phyloP scores from a whole-genome alignment of 2,329 filamentous ascomycete species.

The Claviceps spartinae region DNA sequence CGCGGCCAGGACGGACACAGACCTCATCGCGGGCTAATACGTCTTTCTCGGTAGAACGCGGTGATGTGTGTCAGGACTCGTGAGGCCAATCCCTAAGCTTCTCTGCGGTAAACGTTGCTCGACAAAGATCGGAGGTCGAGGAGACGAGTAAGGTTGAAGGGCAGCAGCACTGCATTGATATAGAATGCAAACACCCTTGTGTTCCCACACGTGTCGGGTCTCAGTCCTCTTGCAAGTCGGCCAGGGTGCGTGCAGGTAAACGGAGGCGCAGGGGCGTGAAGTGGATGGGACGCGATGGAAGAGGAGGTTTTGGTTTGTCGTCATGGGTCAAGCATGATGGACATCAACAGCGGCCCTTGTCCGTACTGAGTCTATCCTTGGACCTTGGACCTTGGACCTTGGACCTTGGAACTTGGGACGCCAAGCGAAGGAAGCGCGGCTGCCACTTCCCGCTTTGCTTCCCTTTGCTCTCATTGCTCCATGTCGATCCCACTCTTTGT shows the following conservation, averaged over 20 bases:
- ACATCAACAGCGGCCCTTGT: too few species aligned
- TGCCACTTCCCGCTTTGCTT: too few species aligned
- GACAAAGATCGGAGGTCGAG: background rate
- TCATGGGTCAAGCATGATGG: background rate
- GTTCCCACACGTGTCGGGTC: background rate
- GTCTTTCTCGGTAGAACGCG: background rate
- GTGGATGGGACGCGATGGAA: background rate
- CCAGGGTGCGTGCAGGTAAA: background rate
- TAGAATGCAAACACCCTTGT: too few species aligned
- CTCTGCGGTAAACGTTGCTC: background rate
- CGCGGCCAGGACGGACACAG: conserved; percentile 17
- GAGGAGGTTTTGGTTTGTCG: background rate
- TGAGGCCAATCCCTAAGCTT: too few species aligned
- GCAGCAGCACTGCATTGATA: too few species aligned
- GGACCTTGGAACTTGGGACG: too few species aligned
- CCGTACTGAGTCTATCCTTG: too few species aligned
- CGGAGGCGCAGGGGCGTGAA: background rate
- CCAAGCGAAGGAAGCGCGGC: too few species aligned
- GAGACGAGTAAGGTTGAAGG: too few species aligned
- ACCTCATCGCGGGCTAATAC: conserved; percentile 18
- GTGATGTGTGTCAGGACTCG: background rate
- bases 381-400: too few species aligned
- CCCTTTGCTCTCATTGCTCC: too few species aligned
- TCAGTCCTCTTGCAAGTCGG: background rate
- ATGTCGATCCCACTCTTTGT: too few species aligned